These are phyloP conservation scores for Colletotrichum liriopes DNA, from an alignment of 2,329 filamentous ascomycete genomes.

Conservation along the genomic window DNA sequence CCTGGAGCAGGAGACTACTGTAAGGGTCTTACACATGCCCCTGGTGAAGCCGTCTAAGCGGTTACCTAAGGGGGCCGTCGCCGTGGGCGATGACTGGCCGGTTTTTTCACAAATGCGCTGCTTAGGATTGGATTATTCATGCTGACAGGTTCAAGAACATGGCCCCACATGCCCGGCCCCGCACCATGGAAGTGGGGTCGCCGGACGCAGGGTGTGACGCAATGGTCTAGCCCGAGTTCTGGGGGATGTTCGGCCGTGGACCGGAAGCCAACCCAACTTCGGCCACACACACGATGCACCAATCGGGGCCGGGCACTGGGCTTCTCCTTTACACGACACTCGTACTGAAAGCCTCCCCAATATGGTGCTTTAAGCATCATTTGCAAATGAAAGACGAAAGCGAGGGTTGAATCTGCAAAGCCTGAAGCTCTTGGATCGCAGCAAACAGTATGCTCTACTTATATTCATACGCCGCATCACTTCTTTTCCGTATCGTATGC, in stretches of 20 bases:
- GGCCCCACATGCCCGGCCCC: conserved; percentile 15
- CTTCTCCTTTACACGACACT: neutral
- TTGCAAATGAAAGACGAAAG: neutral
- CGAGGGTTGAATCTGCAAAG: neutral
- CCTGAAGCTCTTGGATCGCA: neutral
- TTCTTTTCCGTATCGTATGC: too few relatives aligned
- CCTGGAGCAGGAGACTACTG: conserved; percentile 7
- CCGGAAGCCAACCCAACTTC: neutral
- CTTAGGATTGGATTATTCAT: conserved; percentile 45
- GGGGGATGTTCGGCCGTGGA: neutral
- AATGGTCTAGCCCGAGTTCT: conserved; percentile 8
- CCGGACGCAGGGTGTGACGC: neutral
- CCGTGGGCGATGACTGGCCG: conserved; percentile 9
- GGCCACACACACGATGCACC: neutral
- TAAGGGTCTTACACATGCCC: conserved; percentile 39
- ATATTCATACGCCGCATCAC: neutral
- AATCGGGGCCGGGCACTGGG: neutral
- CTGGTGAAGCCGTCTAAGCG: conserved; percentile 36
- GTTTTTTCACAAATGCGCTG: conserved; percentile 23
- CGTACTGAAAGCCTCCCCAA: neutral
- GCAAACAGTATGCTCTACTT: neutral
- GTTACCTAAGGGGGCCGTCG: conserved; percentile 29
- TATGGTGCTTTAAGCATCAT: neutral
- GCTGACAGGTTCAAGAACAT: conserved; percentile 38
- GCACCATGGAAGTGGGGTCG: neutral